phyloP scores from a whole-genome alignment of 495 filamentous ascomycete genomes.

The Aspergillus campestris region DNA sequence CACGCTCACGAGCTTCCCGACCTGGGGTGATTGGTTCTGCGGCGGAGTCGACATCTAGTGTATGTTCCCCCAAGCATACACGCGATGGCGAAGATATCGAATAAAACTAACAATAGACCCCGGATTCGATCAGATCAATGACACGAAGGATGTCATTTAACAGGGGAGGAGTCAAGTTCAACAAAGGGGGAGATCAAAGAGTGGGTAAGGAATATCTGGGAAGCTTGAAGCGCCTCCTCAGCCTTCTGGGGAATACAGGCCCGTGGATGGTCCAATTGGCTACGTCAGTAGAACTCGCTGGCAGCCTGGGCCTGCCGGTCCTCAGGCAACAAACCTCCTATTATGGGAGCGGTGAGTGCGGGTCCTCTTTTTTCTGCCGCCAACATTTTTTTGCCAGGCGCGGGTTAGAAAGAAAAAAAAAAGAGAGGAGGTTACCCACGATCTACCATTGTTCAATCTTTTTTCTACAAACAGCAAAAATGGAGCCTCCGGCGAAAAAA shows the following conservation, averaged over 20 bases:
- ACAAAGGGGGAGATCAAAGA: conserved; percentile 4
- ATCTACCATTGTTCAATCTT: not conserved
- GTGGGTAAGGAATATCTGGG: conserved; percentile 10
- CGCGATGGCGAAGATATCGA: conserved; percentile 14
- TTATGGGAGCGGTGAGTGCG: conserved; percentile 9
- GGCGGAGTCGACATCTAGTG: conserved; percentile 42
- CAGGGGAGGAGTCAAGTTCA: conserved; percentile 1
- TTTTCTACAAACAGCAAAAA: conserved; percentile 8
- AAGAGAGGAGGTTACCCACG: not conserved
- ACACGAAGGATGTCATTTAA: not conserved
- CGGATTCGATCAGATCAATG: not conserved
- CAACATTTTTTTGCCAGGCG: conserved; percentile 19
- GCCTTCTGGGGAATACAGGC: conserved; percentile 8
- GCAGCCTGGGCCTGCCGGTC: conserved; percentile 5
- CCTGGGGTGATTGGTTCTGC: conserved; percentile 36
- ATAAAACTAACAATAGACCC: conserved; percentile 1
- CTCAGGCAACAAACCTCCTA: conserved; percentile 8
- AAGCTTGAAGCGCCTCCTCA: conserved; percentile 11
- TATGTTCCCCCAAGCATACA: conserved; percentile 33
- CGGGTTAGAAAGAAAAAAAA: not conserved
- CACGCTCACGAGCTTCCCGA: conserved; percentile 48
- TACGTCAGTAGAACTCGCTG: conserved; percentile 27
- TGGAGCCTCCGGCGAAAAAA: conserved; percentile 42
- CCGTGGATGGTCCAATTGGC: conserved; percentile 31
- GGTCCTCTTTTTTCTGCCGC: conserved; percentile 17